Base-by-base conservation (phyloP, 805 yeast genomes). In the Starmera caribaea region DNA sequence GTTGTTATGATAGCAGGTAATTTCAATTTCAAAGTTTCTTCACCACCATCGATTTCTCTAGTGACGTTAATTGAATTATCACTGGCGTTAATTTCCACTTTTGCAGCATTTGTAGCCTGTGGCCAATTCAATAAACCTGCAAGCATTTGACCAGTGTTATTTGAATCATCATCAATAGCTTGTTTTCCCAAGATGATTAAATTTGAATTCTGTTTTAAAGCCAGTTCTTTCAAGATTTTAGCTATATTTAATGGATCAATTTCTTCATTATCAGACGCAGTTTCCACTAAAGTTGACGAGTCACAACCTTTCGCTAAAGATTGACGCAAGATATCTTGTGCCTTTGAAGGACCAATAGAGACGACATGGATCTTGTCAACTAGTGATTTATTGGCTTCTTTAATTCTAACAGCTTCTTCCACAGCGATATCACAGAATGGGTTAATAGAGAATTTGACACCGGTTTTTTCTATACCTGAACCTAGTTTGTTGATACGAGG, bases 401-500 rank as follows among this genome's bases (percentile, higher is more conserved):
- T 78, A 51, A 92, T 73, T 50, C 81, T 75, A 33, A 89, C 67
- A 1, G 97, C 95, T 61, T 92, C 98, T 63, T 92, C 98, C 39
- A 92, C 76, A 8, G 98, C 98, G 57, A 92, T 92, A 63, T 92
- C 98, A 65, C 95, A 92, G 63, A 92, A 92, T 41, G 99, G 98
- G 60, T 92, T 92, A 61, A 90, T 86, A 55, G 87, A 76, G 69
- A 81, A 88, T 65, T 90, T 90, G 49, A 86, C 85, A 42, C 96
- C 97, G 46, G 82, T 76, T 40, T 90, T 77, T 50, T 88, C 96
- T 16, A 63, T 54, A 6, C 92, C 95, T 10, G 87, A 81, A 37
- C 77, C 78, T 12, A 94, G 67, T 61, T 85, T 79, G 69, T 88
- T 88, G 62, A 90, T 81, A 53, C 97, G 74, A 36, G 98, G 98